A percentile compares a stretch with the other conserved stretches of the same genome.
Evolutionary conservation across 2,329 filamentous ascomycete species (phyloP).

Genomic region (Aureobasidium sp.): DNA sequence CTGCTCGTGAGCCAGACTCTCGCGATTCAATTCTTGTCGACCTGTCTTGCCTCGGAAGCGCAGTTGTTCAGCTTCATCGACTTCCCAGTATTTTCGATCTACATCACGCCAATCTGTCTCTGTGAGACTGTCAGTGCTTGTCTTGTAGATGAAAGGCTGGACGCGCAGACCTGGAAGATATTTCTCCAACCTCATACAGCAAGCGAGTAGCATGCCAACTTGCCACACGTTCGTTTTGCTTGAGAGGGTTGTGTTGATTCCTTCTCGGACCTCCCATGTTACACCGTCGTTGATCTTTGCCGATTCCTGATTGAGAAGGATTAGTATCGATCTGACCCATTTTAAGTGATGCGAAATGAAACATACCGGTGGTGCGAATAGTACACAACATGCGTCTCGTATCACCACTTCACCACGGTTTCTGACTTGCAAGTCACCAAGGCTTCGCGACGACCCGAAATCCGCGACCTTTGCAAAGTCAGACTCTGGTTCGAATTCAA

Average conservation of each 20-base stretch:
- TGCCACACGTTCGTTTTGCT: not conserved
- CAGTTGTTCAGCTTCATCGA: not conserved
- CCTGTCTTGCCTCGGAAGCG: not conserved
- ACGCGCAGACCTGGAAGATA: not conserved
- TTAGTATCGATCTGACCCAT: no score
- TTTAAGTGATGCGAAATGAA: not conserved
- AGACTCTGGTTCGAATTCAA: not conserved
- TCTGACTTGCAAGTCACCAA: not conserved
- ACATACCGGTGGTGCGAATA: not conserved
- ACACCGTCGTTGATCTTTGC: not conserved
- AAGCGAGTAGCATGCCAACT: slow-evolving; percentile 1
- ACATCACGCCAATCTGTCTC: not conserved
- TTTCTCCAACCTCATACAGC: not conserved
- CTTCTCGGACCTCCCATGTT: not conserved
- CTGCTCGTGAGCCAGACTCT: not conserved
- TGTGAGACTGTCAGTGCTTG: not conserved
- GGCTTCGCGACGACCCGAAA: not conserved
- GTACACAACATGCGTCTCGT: not conserved
- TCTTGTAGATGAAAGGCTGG: no score
- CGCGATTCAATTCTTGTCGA: not conserved
- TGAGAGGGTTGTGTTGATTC: not conserved
- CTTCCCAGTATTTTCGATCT: not conserved
- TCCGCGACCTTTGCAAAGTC: not conserved
- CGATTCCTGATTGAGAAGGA: not conserved
- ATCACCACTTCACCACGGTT: not conserved